These are phyloP conservation scores for Cercospora sp. DNA, from an alignment of 2,329 filamentous ascomycete species.

Conservation along the genomic window DNA sequence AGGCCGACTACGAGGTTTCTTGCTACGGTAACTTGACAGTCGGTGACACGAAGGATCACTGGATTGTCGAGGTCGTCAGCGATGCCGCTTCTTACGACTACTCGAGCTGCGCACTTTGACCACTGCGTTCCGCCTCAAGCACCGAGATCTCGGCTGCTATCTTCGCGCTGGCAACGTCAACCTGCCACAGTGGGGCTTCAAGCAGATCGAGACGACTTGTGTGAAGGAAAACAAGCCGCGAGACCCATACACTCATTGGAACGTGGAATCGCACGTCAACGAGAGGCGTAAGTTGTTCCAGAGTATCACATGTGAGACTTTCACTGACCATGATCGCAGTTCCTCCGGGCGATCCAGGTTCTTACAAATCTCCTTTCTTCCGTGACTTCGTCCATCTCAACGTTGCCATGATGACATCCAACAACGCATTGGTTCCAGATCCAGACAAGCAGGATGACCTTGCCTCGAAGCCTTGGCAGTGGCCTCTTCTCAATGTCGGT, in stretches of 20 bases:
- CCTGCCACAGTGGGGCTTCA: constrained; percentile 98
- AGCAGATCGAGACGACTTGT: constrained; percentile 97
- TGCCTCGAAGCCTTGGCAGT: constrained; percentile 96
- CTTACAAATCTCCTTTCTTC: constrained; percentile 95
- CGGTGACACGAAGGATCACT: constrained; percentile 97
- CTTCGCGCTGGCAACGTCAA: constrained; percentile 94
- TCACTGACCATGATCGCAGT: constrained; percentile 57
- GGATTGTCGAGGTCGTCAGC: constrained; percentile 86
- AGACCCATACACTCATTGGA: constrained; percentile 98
- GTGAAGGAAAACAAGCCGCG: constrained; percentile 88
- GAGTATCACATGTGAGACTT: background rate
- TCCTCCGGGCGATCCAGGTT: constrained; percentile 81
- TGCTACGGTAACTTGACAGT: constrained; percentile 94
- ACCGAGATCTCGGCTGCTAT: constrained; percentile 83
- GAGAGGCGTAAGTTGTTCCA: constrained; percentile 71
- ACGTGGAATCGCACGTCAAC: constrained; percentile 92
- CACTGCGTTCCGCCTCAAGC: constrained; percentile 85
- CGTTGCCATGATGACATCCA: constrained; percentile 99
- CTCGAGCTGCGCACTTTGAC: constrained; percentile 84
- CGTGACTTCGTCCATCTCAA: constrained; percentile 98
- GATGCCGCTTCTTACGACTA: constrained; percentile 86
- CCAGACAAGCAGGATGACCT: constrained; percentile 99
- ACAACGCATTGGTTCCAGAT: constrained; percentile 96
- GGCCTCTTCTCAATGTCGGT: constrained; percentile 92
- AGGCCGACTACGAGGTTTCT: constrained; percentile 89